A percentile compares a stretch with the other conserved stretches of the same genome.
phyloP scores from a whole-genome alignment of 768 basidiomycete genomes.

The Boletellus emodensis region DNA sequence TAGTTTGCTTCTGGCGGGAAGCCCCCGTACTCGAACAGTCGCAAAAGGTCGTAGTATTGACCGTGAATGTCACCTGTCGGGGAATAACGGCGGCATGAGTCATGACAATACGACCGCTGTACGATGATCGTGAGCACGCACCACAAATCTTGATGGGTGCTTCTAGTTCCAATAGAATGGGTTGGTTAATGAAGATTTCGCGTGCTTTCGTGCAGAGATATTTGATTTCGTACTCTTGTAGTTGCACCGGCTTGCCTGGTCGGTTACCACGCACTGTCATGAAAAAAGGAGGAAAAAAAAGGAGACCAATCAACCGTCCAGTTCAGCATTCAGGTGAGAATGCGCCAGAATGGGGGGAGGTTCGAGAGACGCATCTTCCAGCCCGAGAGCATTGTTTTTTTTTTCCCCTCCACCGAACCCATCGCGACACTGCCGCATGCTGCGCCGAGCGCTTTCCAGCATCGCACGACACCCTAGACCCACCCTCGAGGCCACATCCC shows the following conservation, averaged over 20 bases:
- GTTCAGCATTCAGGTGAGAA: neutral
- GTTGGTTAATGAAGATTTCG: conserved; percentile 99
- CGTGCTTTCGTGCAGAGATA: conserved; percentile 97
- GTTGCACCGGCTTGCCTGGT: conserved; percentile 96
- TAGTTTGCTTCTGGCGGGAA: conserved; percentile 99
- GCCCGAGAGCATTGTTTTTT: conserved; percentile 1
- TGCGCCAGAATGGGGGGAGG: neutral
- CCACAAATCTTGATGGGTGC: conserved; percentile 99
- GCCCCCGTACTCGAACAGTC: conserved; percentile 97
- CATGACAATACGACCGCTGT: conserved; percentile 9
- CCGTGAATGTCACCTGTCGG: conserved; percentile 92
- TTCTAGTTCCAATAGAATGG: conserved; percentile 95
- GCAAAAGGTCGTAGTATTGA: conserved; percentile 97
- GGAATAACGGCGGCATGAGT: conserved; percentile 21
- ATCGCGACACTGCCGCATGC: conserved; percentile 18
- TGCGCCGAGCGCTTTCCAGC: neutral
- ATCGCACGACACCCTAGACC: conserved; percentile 8
- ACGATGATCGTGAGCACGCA: conserved; percentile 36
- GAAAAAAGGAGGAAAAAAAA: conserved; percentile 18
- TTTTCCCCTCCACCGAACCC: neutral
- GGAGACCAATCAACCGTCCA: conserved; percentile 13
- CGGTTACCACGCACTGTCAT: conserved; percentile 90
- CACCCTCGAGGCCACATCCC: neutral
- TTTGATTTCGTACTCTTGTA: conserved; percentile 99
- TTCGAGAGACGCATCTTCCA: conserved; percentile 1